These are phyloP conservation scores for Blastobotrys persicus DNA, from an alignment of 1,139 yeast species.

Conservation along the genomic window DNA sequence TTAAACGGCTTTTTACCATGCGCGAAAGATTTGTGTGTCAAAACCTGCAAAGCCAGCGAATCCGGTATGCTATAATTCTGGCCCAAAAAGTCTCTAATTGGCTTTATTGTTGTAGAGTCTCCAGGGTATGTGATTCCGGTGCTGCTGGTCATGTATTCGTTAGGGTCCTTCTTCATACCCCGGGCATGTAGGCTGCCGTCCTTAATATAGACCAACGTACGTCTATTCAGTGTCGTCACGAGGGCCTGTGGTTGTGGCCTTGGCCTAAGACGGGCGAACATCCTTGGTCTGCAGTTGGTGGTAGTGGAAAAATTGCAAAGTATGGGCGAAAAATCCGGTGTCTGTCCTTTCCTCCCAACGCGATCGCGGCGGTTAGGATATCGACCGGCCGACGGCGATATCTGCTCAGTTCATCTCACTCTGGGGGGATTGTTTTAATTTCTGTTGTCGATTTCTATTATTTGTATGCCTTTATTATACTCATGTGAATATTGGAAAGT, in stretches of 20 bases:
- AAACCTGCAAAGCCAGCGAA: slow-evolving; percentile 61
- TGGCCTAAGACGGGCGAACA: neutral
- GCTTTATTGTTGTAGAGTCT: slow-evolving; percentile 47
- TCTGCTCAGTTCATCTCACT: too few relatives aligned
- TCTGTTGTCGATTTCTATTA: too few relatives aligned
- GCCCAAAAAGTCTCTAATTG: slow-evolving; percentile 51
- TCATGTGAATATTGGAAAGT: too few relatives aligned
- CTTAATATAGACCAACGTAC: slow-evolving; percentile 40
- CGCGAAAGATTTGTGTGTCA: slow-evolving; percentile 92
- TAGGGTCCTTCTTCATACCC: slow-evolving; percentile 77
- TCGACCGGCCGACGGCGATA: too few relatives aligned
- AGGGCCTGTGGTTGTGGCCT: neutral
- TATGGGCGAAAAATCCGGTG: neutral
- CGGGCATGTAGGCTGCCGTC: slow-evolving; percentile 63
- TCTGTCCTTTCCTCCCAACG: neutral
- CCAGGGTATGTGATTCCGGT: slow-evolving; percentile 61
- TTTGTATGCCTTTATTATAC: too few relatives aligned
- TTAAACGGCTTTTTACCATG: slow-evolving; percentile 87
- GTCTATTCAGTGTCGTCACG: neutral
- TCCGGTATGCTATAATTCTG: slow-evolving; percentile 46
- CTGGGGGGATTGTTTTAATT: too few relatives aligned
- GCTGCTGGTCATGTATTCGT: slow-evolving; percentile 53
- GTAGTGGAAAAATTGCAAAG: neutral
- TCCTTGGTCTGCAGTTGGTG: neutral
- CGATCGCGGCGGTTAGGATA: too few relatives aligned